These are phyloP conservation scores for Marasmius sp. DNA, from an alignment of 1,284 basidiomycete genomes.

Conservation along the genomic window DNA sequence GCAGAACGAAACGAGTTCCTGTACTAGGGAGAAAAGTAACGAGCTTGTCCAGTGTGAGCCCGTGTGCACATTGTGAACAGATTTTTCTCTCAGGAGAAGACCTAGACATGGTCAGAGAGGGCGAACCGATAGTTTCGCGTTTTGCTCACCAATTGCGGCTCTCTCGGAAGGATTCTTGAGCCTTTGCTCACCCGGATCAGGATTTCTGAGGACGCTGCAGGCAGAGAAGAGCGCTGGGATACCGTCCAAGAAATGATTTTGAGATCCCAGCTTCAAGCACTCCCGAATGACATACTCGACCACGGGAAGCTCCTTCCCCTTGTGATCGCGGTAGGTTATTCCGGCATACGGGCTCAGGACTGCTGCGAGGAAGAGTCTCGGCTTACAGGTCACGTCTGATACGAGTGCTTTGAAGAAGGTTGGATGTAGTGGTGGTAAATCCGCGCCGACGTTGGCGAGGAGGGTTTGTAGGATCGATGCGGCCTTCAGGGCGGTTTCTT, in stretches of 20 bases:
- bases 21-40: constrained; percentile 73
- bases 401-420: constrained; percentile 39
- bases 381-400: constrained; percentile 40
- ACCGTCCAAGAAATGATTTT: constrained; percentile 75
- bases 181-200: constrained; percentile 36
- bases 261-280: constrained; percentile 80
- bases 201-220: constrained; percentile 44
- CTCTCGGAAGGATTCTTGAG: constrained; percentile 46
- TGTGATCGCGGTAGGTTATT: constrained; percentile 63
- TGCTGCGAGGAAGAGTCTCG: constrained; percentile 75
- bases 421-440: constrained; percentile 47
- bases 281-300: constrained; percentile 78
- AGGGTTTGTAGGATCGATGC: constrained; percentile 61
- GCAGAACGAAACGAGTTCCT: constrained; percentile 66
- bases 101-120: constrained; percentile 39
- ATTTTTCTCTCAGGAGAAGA: constrained; percentile 62
- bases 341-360: constrained; percentile 65
- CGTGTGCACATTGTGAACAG: constrained; percentile 61
- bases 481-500: constrained; percentile 49
- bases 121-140: background rate
- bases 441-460: constrained; percentile 28
- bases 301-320: constrained; percentile 57
- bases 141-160: constrained; percentile 57
- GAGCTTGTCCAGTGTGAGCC: constrained; percentile 74
- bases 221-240: constrained; percentile 71